Evolutionary conservation across 306 rosid genomes (phyloP).

Genomic region (Carpinus viminea): DNA sequence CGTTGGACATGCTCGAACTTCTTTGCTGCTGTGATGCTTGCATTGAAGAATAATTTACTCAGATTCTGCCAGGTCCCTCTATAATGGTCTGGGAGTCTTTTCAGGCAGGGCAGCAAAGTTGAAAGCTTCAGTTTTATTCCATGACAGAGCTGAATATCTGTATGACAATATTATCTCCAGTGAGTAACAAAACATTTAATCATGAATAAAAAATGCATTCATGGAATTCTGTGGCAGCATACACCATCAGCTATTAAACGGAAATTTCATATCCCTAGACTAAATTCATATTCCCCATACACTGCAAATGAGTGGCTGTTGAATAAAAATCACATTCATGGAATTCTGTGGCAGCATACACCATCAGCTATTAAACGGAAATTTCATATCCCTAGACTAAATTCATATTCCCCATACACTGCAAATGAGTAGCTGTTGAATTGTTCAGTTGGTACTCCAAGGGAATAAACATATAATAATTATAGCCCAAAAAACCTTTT

Average conservation of each 20-base stretch:
- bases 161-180: slow-evolving; percentile 31
- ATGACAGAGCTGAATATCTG: slow-evolving; percentile 14
- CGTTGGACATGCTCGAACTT: slow-evolving; percentile 56
- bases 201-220: not conserved
- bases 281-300: not conserved
- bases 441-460: not conserved
- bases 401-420: not conserved
- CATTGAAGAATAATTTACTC: slow-evolving; percentile 43
- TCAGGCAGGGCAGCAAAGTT: not conserved
- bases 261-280: no score
- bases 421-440: not conserved
- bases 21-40: slow-evolving; percentile 75
- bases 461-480: no score
- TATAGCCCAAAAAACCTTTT: no score
- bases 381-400: no score
- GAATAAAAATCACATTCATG: not conserved
- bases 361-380: no score
- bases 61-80: slow-evolving; percentile 6
- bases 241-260: no score
- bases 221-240: not conserved
- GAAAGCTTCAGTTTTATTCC: slow-evolving; percentile 20
- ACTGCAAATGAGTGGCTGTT: not conserved
- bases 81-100: slow-evolving; percentile 12
- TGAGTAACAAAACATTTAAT: slow-evolving; percentile 23
- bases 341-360: not conserved